Evolutionary conservation across 139 green algal genomes (phyloP), one percentile per base, ranked within the genome.

Genomic region (Haematococcus lacustris): DNA sequence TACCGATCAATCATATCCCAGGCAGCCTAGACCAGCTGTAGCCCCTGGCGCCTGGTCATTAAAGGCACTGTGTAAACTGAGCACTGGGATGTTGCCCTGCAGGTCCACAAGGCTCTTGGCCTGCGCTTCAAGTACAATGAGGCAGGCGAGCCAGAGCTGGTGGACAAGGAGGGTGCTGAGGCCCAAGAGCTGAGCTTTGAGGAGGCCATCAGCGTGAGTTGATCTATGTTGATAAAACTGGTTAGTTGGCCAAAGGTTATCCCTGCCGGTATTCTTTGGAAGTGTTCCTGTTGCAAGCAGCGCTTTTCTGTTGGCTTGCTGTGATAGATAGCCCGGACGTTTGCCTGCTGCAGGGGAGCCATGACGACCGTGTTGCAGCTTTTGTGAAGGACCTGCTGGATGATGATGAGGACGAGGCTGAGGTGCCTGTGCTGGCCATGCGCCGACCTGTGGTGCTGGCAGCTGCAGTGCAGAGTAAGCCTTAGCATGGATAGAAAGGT

Each of bases 381-480:
- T 78, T 85, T 70, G 76, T 84, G 35, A 66, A 47, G 33, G 79
- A 85, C 68, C 72, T 85, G 51, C 25, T 84, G 65, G 71, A 73
- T n/a, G 71, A 78, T 1, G 75, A 83, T 6, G 70, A 70, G 43
- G 83, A 82, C 32, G 83, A 88, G 77, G 83, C 79, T 28, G 83
- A 88, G 77, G 9, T 88, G 51, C 77, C 83, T 2, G 38, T 66
- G 0, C 61, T 64, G 3, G 83, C 83, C 1, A 62, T 40, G 6
- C 74, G 79, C 37, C 37, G 57, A 6, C 74, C 79, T 32, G 65
- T 74, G 2, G 77, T 85, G 38, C 38, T 80, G 35, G 80, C 80
- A 1, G 72, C 73, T 26, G 68, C 73, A 6, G 69, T 74, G 68
- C 33, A 50, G 50, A 66, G 50, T 73, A 38, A 21, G 63, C 33